Evolutionary conservation across 495 filamentous ascomycete genomes (phyloP).

Genomic region (Xylaria curta): DNA sequence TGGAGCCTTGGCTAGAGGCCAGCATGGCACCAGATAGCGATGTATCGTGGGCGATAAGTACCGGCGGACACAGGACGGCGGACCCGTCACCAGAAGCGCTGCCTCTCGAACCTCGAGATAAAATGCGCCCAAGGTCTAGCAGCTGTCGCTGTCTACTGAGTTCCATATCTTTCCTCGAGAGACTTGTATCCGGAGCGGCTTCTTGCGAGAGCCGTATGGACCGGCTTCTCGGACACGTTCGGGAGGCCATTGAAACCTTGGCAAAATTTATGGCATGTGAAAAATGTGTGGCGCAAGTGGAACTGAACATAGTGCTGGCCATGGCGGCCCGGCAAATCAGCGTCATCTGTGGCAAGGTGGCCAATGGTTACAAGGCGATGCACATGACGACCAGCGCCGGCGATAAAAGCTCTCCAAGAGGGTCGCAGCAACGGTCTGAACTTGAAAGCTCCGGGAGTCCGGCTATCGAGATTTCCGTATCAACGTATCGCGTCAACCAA

Average conservation of each 20-base stretch:
- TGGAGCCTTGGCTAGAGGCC: neutral
- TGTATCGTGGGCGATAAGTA: neutral
- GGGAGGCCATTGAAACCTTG: neutral
- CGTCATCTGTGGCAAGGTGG: neutral
- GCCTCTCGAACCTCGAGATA: neutral
- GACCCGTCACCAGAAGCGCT: neutral
- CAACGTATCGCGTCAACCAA: slow-evolving; percentile 1
- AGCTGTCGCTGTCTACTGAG: slow-evolving; percentile 1
- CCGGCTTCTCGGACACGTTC: neutral
- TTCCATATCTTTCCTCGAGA: neutral
- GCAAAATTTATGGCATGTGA: neutral
- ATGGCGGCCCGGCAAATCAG: slow-evolving; percentile 2
- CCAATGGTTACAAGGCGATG: slow-evolving; percentile 1
- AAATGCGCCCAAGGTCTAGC: neutral
- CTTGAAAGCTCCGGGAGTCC: neutral
- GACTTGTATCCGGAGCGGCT: slow-evolving; percentile 5
- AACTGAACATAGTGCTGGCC: neutral
- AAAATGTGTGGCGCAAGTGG: neutral
- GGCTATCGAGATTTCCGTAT: neutral
- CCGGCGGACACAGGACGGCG: neutral
- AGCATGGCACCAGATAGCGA: neutral
- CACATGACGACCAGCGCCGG: neutral
- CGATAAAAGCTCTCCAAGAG: neutral
- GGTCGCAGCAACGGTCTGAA: neutral
- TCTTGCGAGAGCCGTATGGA: slow-evolving; percentile 1